Base-by-base conservation (phyloP, 352 stramenopile genomes). In the Phytophthora colocasiae region DNA sequence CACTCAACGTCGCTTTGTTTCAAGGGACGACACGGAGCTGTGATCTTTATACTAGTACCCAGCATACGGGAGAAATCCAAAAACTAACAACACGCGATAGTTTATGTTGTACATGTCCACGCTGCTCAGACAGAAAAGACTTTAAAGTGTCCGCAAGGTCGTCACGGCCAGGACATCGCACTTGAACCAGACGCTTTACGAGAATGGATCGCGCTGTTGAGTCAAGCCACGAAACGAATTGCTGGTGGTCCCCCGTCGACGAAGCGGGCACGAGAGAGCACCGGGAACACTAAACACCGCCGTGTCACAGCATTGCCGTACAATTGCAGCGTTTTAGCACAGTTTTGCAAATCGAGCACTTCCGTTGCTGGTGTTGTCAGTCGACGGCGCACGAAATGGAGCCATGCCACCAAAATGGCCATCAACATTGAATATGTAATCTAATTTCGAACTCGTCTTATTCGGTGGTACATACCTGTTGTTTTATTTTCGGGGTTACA, bases 121-220 rank as follows among this genome's bases (percentile, higher is more conserved):
- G 9, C 9, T 22, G 17, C 9, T 46, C 40, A 46, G 40, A 46
- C 40, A 24, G 22, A 11, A 12, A 24, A 14, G 9, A 46, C 40
- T 14, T 22, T 46, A 22, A 14, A 6, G 44, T 34, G 12, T 50
- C 44, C 24, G 14, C 11, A 14, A 34, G 32, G n/a, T 15, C 45
- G 45, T 52, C 26, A 19, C 27, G 26, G 29, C 11, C 40, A 46
- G 17, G 3, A 12, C 40, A 26, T 46, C 2, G 12, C 22, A 63
- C 19, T 63, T 55, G 44, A 63, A 55, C 55, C 55, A 63, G 55
- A 31, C 40, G 43, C 31, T 12, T 24, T 40, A n/a, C 22, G 43
- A 29, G 55, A 63, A 63, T 22, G 2, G 8, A 38, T 62, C 29
- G 51, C 29, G 26, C 34, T 49, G 38, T 58, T 27, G 51, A 49